A percentile compares a stretch with the other conserved stretches of the same genome.
Evolutionary conservation across 2,329 filamentous ascomycete genomes (phyloP).

Genomic region (Chaetoscypha palmicola): DNA sequence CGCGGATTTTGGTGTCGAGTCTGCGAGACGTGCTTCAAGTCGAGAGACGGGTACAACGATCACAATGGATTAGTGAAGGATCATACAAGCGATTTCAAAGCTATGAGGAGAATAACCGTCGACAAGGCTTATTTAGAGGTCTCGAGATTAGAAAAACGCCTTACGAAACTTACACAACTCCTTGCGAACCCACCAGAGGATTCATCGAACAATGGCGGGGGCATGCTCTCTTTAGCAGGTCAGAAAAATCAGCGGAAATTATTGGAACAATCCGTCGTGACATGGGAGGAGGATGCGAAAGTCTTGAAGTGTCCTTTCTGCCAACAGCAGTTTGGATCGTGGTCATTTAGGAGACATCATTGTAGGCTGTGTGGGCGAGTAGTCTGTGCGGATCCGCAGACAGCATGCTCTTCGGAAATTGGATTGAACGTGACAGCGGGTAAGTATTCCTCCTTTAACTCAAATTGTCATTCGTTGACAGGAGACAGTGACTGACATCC

Average conservation of each 20-base stretch:
- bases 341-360: slow-evolving; percentile 89
- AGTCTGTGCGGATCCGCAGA: slow-evolving; percentile 81
- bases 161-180: slow-evolving; percentile 83
- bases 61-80: slow-evolving; percentile 66
- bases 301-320: slow-evolving; percentile 86
- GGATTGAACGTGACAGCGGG: slow-evolving; percentile 67
- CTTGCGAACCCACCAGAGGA: slow-evolving; percentile 70
- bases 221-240: slow-evolving; percentile 52
- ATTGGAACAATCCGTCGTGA: slow-evolving; percentile 85
- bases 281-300: slow-evolving; percentile 85
- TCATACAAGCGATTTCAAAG: slow-evolving; percentile 63
- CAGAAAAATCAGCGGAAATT: slow-evolving; percentile 71
- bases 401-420: slow-evolving; percentile 77
- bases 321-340: slow-evolving; percentile 88
- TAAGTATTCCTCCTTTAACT: slow-evolving; percentile 35
- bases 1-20: slow-evolving; percentile 90
- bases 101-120: slow-evolving; percentile 66
- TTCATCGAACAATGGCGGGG: slow-evolving; percentile 40
- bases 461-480: slow-evolving; percentile 21
- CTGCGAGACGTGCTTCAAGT: slow-evolving; percentile 99
- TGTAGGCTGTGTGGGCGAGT: slow-evolving; percentile 90
- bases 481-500: slow-evolving; percentile 31
- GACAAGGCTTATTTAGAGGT: slow-evolving; percentile 84
- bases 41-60: slow-evolving; percentile 90
- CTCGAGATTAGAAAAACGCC: slow-evolving; percentile 80